Evolutionary conservation across 2,329 filamentous ascomycete genomes (phyloP).

Genomic region (Ophioceras dolichostomum): DNA sequence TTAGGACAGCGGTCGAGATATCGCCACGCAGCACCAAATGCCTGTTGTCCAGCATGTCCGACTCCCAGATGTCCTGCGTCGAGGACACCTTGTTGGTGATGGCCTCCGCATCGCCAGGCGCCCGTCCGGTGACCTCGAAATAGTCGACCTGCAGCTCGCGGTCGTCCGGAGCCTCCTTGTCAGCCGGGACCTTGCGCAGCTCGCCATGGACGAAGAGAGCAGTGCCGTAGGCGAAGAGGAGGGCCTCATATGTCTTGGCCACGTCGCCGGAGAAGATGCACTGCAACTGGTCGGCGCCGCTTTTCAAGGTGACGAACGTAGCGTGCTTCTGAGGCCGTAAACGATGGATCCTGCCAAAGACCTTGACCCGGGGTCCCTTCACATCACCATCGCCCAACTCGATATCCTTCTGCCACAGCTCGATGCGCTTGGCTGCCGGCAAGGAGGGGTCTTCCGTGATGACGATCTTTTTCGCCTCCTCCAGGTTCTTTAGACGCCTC

Average conservation of each 20-base stretch:
- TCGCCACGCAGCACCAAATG: constrained; percentile 81
- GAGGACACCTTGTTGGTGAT: constrained; percentile 64
- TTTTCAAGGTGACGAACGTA: constrained; percentile 74
- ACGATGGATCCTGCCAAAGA: constrained; percentile 74
- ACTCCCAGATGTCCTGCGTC: constrained; percentile 45
- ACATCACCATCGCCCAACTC: constrained; percentile 37
- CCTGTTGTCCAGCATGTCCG: constrained; percentile 47
- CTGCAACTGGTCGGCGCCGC: constrained; percentile 78
- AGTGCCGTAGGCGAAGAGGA: constrained; percentile 79
- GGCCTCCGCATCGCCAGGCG: constrained; percentile 78
- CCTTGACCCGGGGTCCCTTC: constrained; percentile 63
- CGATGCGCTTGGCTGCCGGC: constrained; percentile 63
- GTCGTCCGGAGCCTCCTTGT: constrained; percentile 66
- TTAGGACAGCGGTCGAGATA: constrained; percentile 72
- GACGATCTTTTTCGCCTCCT: constrained; percentile 71
- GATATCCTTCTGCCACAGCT: constrained; percentile 31
- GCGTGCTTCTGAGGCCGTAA: constrained; percentile 72
- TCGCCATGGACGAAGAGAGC: constrained; percentile 75
- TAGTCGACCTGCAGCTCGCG: constrained; percentile 87
- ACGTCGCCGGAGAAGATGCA: constrained; percentile 69
- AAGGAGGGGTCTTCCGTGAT: constrained; percentile 62
- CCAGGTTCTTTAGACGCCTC: constrained; percentile 55
- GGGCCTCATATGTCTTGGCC: constrained; percentile 81
- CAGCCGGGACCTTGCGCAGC: constrained; percentile 68
- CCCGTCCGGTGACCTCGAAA: constrained; percentile 67